Conservation (phyloP, 1,284 basidiomycete species). For the Puccinia triticina region DNA sequence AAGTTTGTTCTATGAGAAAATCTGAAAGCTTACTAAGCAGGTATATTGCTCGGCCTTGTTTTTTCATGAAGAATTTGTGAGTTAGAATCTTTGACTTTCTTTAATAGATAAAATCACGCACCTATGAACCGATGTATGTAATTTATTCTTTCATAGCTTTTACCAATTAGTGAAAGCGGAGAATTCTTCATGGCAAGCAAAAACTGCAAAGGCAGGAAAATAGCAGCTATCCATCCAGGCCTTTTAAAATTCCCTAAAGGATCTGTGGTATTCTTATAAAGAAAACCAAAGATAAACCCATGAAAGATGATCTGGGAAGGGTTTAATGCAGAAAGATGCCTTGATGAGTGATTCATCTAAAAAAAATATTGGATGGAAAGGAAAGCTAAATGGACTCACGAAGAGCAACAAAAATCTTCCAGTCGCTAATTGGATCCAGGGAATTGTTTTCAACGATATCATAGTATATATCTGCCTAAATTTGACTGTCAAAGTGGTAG, state of each 20-base stretch:
- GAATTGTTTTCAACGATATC: background rate
- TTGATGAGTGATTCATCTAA: background rate
- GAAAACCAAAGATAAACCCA: background rate
- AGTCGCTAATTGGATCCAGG: constrained; percentile 12
- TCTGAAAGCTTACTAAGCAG: background rate
- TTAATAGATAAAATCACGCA: background rate
- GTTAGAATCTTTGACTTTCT: no score
- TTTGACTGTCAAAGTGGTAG: background rate
- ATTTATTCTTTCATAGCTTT: constrained; percentile 33
- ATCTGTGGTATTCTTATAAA: constrained; percentile 9
- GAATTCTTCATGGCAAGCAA: constrained; percentile 34
- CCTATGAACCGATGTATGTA: constrained; percentile 32
- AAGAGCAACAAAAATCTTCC: constrained; percentile 33
- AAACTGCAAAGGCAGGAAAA: constrained; percentile 23
- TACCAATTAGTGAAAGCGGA: constrained; percentile 25
- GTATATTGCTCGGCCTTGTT: background rate
- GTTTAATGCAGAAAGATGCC: background rate
- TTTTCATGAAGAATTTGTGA: no score
- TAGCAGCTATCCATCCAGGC: constrained; percentile 18
- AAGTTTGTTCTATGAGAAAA: background rate
- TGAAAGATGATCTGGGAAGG: background rate
- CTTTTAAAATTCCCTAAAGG: constrained; percentile 15
- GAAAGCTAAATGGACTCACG: constrained; percentile 1
- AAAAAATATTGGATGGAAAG: background rate
- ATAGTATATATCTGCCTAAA: constrained; percentile 11